Base-by-base conservation (phyloP, 1,284 basidiomycete genomes). In the Apiotrichum brassicae region DNA sequence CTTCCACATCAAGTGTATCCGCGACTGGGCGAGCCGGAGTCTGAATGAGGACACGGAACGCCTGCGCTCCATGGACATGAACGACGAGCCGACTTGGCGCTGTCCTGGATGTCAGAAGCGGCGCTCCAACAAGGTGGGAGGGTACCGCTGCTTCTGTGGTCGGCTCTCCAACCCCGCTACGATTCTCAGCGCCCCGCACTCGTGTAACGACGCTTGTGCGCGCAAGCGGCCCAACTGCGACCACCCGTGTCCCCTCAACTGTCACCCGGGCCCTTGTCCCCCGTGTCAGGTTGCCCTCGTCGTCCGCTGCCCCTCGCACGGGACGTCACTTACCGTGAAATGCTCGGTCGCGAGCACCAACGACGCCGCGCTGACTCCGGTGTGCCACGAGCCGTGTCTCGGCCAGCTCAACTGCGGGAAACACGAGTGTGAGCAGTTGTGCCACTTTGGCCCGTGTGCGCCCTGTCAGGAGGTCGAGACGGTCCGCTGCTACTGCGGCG, bases 71-170 rank as follows among this genome's bases (percentile, higher is more conserved):
- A 59, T 59, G 54, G 57, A 53, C 28, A 50, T 34, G 47, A 55
- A 38, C 1, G 85, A 88, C 13, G 62, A 68, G 43, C 66, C 72
- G 24, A 65, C 58, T 62, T 92, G 89, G 89, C 77, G 84, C 49
- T 93, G 89, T 69, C 89, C 89, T 0, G 88, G 87, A 0, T 93
- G 89, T 73, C 89, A 90, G 63, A 81, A 81, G 3, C 84, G 82
- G 54, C 76, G 89, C 23, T 76, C 78, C 38, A 69, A 73, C 5
- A 79, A 85, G 2, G 85, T 87, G 0, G 77, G 75, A 4, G 78
- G 77, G 4, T 94, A 93, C 68, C 78, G 79, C 81, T 94, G 89
- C 66, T 93, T 91, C 74, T 95, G 90, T 64, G 81, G 82, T 19
- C 78, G 85, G 0, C 77, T 79, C 3, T 76, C 80, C n/a, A 82